Percentiles rank a stretch among this genome's conserved stretches.
phyloP scores from a whole-genome alignment of 2,329 filamentous ascomycete species.

The Metarhizium brunneum region DNA sequence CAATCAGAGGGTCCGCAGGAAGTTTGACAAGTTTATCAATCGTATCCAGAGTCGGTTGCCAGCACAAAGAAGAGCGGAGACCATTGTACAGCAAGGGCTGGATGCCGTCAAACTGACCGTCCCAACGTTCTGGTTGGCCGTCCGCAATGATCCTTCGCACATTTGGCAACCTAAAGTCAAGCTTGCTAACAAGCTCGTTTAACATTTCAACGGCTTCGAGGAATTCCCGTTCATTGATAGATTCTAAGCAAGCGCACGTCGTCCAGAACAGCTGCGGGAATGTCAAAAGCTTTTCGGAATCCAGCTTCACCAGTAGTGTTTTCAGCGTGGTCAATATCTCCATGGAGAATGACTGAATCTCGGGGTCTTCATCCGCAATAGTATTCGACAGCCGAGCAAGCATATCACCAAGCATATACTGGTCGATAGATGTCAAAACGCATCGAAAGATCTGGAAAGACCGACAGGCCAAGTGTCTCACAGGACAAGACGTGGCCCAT shows the following conservation, averaged over 20 bases:
- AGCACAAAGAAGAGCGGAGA: constrained; percentile 73
- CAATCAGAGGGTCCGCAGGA: constrained; percentile 71
- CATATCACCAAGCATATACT: constrained; percentile 95
- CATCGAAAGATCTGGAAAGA: constrained; percentile 97
- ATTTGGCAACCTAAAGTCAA: constrained; percentile 65
- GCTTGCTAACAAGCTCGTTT: constrained; percentile 72
- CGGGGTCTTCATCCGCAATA: constrained; percentile 85
- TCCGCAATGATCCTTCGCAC: constrained; percentile 66
- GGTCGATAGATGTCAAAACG: constrained; percentile 82
- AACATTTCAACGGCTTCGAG: constrained; percentile 88
- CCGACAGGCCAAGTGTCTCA: constrained; percentile 86
- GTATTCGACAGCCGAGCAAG: constrained; percentile 90
- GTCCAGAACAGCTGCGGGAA: constrained; percentile 98
- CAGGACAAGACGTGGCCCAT: constrained; percentile 95
- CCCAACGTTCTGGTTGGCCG: constrained; percentile 77
- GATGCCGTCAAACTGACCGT: constrained; percentile 78
- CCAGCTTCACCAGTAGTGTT: constrained; percentile 78
- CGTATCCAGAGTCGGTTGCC: constrained; percentile 67
- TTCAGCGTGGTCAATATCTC: constrained; percentile 93
- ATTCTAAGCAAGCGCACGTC: constrained; percentile 90
- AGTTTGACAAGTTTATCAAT: constrained; percentile 72
- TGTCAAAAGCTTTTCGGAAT: constrained; percentile 68
- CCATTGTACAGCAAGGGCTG: constrained; percentile 87
- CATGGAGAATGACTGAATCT: constrained; percentile 96
- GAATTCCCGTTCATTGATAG: constrained; percentile 93